Evolutionary conservation across 208 protist species (phyloP).

Genomic region (Trypanosoma cruzi): DNA sequence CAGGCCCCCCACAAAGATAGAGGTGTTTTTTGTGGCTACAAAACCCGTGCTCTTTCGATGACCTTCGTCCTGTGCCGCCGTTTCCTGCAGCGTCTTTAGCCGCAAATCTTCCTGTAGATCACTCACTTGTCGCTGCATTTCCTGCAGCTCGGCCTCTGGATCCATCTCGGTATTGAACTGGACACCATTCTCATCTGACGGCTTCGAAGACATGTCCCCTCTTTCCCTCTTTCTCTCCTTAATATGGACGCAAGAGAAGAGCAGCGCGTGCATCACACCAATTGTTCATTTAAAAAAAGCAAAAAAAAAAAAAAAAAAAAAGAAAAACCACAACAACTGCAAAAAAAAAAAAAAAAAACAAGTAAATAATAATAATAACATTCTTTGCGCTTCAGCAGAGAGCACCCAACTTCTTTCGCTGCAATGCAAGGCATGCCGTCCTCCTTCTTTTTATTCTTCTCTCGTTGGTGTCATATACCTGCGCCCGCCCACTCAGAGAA

Average conservation of each 20-base stretch:
- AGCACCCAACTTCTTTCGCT: no score
- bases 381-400: no score
- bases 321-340: neutral
- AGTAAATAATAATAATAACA: neutral
- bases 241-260: conserved; percentile 15
- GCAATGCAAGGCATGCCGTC: no score
- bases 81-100: conserved; percentile 80
- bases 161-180: conserved; percentile 53
- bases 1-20: conserved; percentile 93
- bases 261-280: neutral
- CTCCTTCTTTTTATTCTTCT: no score
- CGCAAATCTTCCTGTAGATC: conserved; percentile 87
- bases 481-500: no score
- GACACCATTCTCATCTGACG: conserved; percentile 27
- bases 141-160: conserved; percentile 72
- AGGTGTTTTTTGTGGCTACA: conserved; percentile 59
- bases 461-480: no score
- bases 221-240: conserved; percentile 19
- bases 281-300: conserved; percentile 1
- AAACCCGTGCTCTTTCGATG: conserved; percentile 66
- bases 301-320: conserved; percentile 21
- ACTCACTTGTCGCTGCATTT: conserved; percentile 81
- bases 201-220: conserved; percentile 23
- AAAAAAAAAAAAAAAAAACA: conserved; percentile 18
- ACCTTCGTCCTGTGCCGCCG: conserved; percentile 81